Percentiles rank a stretch among this genome's conserved stretches.
phyloP scores from a whole-genome alignment of 306 rosid species.

The Cicer arietinum region DNA sequence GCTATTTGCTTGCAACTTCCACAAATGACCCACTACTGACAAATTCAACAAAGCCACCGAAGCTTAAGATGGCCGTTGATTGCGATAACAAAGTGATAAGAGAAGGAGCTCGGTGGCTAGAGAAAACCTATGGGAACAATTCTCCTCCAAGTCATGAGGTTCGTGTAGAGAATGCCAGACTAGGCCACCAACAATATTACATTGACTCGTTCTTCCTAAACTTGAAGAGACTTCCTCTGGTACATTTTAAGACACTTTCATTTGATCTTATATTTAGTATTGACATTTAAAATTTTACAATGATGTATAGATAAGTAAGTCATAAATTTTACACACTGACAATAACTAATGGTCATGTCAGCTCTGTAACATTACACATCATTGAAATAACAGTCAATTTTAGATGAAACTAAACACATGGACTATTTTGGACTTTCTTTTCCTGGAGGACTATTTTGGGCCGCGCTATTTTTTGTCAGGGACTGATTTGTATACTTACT shows the following conservation, averaged over 20 bases:
- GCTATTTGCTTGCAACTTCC: conserved; percentile 90
- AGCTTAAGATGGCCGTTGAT: conserved; percentile 80
- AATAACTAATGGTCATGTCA: too few species aligned
- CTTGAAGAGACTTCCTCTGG: conserved; percentile 93
- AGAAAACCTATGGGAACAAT: conserved; percentile 65
- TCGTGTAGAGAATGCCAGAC: conserved; percentile 74
- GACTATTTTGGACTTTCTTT: too few species aligned
- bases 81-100: conserved; percentile 70
- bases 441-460: too few species aligned
- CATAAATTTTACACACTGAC: neutral
- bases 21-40: conserved; percentile 72
- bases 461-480: too few species aligned
- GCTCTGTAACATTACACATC: too few species aligned
- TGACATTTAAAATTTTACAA: neutral
- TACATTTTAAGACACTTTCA: conserved; percentile 46
- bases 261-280: conserved; percentile 2
- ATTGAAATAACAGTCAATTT: too few species aligned
- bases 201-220: conserved; percentile 90
- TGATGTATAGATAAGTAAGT: neutral
- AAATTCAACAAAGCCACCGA: conserved; percentile 64
- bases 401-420: too few species aligned
- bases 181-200: conserved; percentile 75
- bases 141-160: conserved; percentile 79
- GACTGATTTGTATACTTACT: too few species aligned
- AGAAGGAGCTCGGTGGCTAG: conserved; percentile 76